Percentiles rank a stretch among this genome's conserved stretches.
Evolutionary conservation across 306 rosid species (phyloP).

Genomic region (Rosa rugosa): DNA sequence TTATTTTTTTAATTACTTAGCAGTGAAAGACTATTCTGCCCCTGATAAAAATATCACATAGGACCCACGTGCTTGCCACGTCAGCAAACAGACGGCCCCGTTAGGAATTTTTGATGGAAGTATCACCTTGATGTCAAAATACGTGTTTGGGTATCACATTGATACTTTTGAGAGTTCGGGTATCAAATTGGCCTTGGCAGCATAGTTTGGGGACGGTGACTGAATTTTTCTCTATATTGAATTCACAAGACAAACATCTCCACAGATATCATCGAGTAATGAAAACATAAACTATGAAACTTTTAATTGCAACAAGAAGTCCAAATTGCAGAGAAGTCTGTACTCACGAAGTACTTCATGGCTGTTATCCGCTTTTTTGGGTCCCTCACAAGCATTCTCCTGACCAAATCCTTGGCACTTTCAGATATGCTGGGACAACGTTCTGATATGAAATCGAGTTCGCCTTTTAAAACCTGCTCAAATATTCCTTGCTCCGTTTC

Average conservation of each 20-base stretch:
- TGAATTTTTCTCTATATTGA: no score
- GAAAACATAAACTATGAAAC: neutral
- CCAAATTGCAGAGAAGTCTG: neutral
- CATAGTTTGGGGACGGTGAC: no score
- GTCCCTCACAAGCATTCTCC: conserved; percentile 82
- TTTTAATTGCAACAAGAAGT: conserved; percentile 4
- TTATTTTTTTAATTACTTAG: no score
- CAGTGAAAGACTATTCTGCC: no score
- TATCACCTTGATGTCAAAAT: no score
- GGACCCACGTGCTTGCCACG: no score
- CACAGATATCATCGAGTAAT: neutral
- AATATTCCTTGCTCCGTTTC: conserved; percentile 96
- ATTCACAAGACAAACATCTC: neutral
- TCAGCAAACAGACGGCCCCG: no score
- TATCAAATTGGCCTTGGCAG: no score
- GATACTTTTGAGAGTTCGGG: no score
- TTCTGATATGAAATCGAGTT: conserved; percentile 86
- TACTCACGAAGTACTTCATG: conserved; percentile 93
- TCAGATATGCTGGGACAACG: conserved; percentile 96
- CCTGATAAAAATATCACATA: no score
- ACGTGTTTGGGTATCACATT: no score
- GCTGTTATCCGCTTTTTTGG: conserved; percentile 83
- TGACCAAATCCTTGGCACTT: conserved; percentile 86
- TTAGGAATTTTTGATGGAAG: no score
- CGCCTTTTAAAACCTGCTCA: conserved; percentile 93